Conservation (phyloP, 768 basidiomycete species). For the Lactarius akahatsu region DNA sequence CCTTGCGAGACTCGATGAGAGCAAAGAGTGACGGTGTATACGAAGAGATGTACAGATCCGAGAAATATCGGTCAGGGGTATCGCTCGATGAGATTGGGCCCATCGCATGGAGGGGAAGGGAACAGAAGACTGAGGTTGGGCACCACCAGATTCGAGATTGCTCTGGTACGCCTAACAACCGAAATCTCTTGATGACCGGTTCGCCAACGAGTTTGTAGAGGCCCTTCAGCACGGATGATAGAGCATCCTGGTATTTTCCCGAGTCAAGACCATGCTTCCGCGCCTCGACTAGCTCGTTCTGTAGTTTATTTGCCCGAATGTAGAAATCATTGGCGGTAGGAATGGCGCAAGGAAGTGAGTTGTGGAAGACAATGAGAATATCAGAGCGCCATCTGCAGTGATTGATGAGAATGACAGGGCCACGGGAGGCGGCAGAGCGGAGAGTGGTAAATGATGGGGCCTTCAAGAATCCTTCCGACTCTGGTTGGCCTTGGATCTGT, state of each 20-base stretch:
- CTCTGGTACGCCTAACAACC: conserved; percentile 9
- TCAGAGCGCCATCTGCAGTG: conserved; percentile 15
- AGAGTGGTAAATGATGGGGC: conserved; percentile 8
- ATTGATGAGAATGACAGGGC: conserved; percentile 6
- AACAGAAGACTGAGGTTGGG: neutral
- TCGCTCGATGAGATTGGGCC: conserved; percentile 13
- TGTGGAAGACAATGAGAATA: conserved; percentile 11
- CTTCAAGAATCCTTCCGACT: neutral
- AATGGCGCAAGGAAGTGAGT: neutral
- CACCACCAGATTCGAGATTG: neutral
- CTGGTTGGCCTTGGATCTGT: neutral
- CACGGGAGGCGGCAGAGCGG: conserved; percentile 5
- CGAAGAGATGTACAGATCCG: conserved; percentile 8
- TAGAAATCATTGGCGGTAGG: neutral
- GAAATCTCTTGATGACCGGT: conserved; percentile 3
- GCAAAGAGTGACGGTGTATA: neutral
- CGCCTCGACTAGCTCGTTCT: neutral
- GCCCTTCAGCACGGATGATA: conserved; percentile 3
- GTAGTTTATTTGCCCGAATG: neutral
- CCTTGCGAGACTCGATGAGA: neutral
- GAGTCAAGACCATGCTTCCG: conserved; percentile 1
- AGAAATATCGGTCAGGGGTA: neutral
- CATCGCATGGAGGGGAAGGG: conserved; percentile 27
- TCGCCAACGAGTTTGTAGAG: conserved; percentile 7
- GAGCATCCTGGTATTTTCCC: neutral